Base-by-base conservation (phyloP, 1,139 yeast species). In the Chernovozyma aurita region DNA sequence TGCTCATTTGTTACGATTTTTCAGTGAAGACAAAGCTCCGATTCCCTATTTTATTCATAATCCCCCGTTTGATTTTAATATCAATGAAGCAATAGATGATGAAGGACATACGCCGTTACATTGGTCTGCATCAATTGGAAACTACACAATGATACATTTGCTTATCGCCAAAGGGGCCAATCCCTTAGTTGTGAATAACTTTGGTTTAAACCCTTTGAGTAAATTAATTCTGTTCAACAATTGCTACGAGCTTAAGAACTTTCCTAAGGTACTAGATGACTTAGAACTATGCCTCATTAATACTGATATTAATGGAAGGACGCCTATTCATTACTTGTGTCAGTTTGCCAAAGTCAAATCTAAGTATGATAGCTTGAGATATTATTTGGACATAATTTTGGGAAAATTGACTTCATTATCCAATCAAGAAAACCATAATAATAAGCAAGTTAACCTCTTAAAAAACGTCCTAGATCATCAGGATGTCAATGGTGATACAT, bases 91-190 rank as follows among this genome's bases (percentile, higher is more conserved):
- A 4, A 86, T 92, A 31, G 98, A 92, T 52, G 95, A 86, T 47
- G 97, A 92, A 58, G 97, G 97, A 1, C 97, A 92, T 50, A 85
- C 97, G 0, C 88, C 97, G 1, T 73, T 92, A 45, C 97, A 92
- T 57, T 92, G 98, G 98, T 96, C 97, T 0, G 79, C 95, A 9
- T 88, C 97, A 0, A 83, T 92, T 70, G 97, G 96, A 7, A 81
- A 85, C 47, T 63, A 79, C 37, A 76, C 76, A 30, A 73, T 90
- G 55, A 78, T 88, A 35, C 85, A 82, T 46, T 63, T 86, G 16
- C 61, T 92, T 18, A 57, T 88, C 16, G 63, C 76, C 33, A 76
- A 80, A 44, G 88, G 92, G 6, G 95, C 95, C 2, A 83, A 85
- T 51, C 82, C 90, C 4, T 61, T 83, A 30, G 80, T 78, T 11